Base-by-base conservation (phyloP, 805 yeast genomes). In the Wickerhamomyces kurtzmanii region DNA sequence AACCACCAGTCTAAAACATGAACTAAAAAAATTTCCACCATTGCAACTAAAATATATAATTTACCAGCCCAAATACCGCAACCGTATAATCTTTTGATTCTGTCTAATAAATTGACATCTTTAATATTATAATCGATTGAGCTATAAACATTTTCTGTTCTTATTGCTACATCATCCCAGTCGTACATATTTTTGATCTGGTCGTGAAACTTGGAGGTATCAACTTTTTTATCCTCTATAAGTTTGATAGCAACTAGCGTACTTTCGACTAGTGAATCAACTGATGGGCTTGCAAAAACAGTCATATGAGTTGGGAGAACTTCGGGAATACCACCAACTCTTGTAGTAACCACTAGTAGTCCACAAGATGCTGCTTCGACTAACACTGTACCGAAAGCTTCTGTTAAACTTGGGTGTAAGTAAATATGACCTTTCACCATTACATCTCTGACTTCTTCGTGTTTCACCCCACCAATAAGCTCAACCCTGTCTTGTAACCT, bases 331-430 rank as follows among this genome's bases (percentile, higher is more conserved):
- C 98, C 99, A 9, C 99, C 99, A 1, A 91, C 98, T 32, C 75
- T 74, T 0, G 99, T 91, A 0, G 96, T 86, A 0, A 91, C 98
- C 3, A 91, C 95, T 12, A 83, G 63, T 20, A 91, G 52, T 0
- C 96, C 96, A 59, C 97, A 91, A 1, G 94, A 80, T 0, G 96
- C 98, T 0, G 99, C 99, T 49, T 91, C 99, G 0, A 91, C 95
- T 8, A 91, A 57, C 0, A 85, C 97, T 0, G 98, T 91, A 3
- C 99, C 99, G 55, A 91, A 91, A 0, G 97, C 98, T 50, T 91
- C 99, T 0, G 97, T 91, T 22, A 91, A 62, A 1, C 96, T 77
- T 0, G 98, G 87, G 53, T 91, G 97, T 17, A 91, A 54, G 49
- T 87, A 91, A 8, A 91, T 89, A 43, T 91, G 93, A 12, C 98